These are phyloP conservation scores for Russula sp. DNA, from an alignment of 768 basidiomycete species.

Conservation along the genomic window DNA sequence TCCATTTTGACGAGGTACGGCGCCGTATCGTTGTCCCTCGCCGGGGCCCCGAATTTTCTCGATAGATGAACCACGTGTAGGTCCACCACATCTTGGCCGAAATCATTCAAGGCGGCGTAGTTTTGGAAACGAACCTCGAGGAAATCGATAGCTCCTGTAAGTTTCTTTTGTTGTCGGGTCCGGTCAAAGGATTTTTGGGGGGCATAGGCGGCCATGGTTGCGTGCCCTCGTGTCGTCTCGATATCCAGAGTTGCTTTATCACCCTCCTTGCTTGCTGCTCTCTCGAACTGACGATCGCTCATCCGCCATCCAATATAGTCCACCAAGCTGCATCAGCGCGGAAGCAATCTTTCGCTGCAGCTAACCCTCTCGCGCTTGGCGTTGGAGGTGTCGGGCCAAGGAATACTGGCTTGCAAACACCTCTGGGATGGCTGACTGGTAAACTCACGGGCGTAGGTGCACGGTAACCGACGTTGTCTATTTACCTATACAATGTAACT, in stretches of 20 bases:
- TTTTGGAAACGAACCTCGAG: slow-evolving; percentile 90
- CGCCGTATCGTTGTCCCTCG: background rate
- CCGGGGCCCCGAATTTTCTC: background rate
- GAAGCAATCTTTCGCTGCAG: slow-evolving; percentile 71
- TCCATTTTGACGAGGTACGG: slow-evolving; percentile 93
- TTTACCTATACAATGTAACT: background rate
- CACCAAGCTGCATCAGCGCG: slow-evolving; percentile 62
- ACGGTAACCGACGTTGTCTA: slow-evolving; percentile 25
- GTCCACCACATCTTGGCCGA: slow-evolving; percentile 94
- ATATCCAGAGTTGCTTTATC: background rate
- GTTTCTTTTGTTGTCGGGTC: slow-evolving; percentile 22
- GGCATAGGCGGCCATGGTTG: background rate
- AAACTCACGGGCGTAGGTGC: slow-evolving; percentile 62
- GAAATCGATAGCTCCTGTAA: slow-evolving; percentile 69
- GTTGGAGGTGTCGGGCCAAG: slow-evolving; percentile 51
- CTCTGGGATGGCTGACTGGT: slow-evolving; percentile 72
- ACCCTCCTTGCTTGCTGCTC: background rate
- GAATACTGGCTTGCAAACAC: slow-evolving; percentile 55
- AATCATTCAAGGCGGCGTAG: slow-evolving; percentile 93
- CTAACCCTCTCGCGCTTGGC: slow-evolving; percentile 76
- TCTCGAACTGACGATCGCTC: background rate
- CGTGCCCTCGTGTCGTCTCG: background rate
- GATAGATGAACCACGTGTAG: slow-evolving; percentile 33
- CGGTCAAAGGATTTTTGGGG: background rate
- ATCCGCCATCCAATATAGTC: slow-evolving; percentile 35